Evolutionary conservation across 2,329 filamentous ascomycete species (phyloP).

Genomic region (Zopfia rhizophila): DNA sequence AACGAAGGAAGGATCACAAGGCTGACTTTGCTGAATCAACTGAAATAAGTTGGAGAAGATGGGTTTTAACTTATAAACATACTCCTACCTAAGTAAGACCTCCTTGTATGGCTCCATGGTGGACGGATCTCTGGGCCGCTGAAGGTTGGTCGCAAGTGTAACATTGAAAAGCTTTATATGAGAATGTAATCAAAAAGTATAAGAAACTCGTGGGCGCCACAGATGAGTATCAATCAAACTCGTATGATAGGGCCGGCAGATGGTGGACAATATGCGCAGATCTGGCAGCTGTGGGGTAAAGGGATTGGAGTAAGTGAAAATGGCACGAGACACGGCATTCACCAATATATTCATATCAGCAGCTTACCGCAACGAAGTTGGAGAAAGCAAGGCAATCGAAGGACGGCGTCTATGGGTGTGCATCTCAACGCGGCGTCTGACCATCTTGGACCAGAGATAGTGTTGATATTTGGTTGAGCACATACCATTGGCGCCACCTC

Average conservation of each 20-base stretch:
- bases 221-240: slow-evolving; percentile 21
- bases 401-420: not conserved
- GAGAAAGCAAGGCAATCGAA: not conserved
- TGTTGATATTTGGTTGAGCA: too few relatives aligned
- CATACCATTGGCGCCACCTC: too few relatives aligned
- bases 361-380: not conserved
- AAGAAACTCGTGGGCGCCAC: slow-evolving; percentile 18
- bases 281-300: slow-evolving; percentile 31
- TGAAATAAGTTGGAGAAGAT: slow-evolving; percentile 13
- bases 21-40: not conserved
- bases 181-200: slow-evolving; percentile 31
- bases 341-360: not conserved
- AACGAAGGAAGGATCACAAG: slow-evolving; percentile 3
- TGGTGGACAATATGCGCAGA: slow-evolving; percentile 26
- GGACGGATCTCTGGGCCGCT: slow-evolving; percentile 22
- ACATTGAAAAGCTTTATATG: slow-evolving; percentile 29
- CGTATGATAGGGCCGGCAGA: slow-evolving; percentile 34
- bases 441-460: too few relatives aligned
- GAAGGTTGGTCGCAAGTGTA: slow-evolving; percentile 17
- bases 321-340: not conserved
- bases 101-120: slow-evolving; percentile 10
- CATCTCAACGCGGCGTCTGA: too few relatives aligned
- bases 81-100: slow-evolving; percentile 11
- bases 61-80: slow-evolving; percentile 29
- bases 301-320: slow-evolving; percentile 16